Evolutionary conservation across 192 early-diverging fungal genomes (phyloP).

Genomic region (Coemansia reversa): DNA sequence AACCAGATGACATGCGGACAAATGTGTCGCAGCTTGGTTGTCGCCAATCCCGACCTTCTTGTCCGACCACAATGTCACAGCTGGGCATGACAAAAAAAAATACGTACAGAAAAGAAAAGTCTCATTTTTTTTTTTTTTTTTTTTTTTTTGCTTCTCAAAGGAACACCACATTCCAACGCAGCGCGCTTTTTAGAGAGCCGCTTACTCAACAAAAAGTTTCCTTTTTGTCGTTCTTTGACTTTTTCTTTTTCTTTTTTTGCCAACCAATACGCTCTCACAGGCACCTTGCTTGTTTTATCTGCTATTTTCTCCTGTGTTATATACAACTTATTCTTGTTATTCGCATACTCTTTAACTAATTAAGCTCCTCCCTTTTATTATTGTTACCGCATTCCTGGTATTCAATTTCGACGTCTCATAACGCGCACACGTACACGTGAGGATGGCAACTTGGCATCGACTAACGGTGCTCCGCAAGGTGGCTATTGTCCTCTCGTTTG

Average conservation of each 20-base stretch:
- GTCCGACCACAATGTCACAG: too few relatives aligned
- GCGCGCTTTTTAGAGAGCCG: background rate
- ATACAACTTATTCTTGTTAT: slow-evolving; percentile 5
- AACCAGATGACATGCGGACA: background rate
- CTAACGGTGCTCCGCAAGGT: slow-evolving; percentile 19
- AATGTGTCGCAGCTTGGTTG: background rate
- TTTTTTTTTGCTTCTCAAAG: too few relatives aligned
- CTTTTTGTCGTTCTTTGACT: background rate
- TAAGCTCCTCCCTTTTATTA: background rate
- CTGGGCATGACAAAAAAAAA: too few relatives aligned
- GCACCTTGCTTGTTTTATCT: background rate
- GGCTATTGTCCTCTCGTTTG: slow-evolving; percentile 3
- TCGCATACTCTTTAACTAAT: background rate
- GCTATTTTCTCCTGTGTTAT: background rate
- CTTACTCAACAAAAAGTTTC: background rate
- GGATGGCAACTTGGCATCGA: slow-evolving; percentile 26
- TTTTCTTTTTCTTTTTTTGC: background rate
- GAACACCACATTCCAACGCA: background rate
- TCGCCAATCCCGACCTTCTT: background rate
- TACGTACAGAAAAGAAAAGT: too few relatives aligned
- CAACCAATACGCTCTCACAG: background rate
- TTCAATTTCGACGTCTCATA: background rate
- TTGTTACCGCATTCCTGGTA: background rate
- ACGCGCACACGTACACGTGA: background rate
- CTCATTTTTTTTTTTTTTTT: too few relatives aligned